Evolutionary conservation across 2,329 filamentous ascomycete genomes (phyloP).

Genomic region (Beauveria rudraprayagi): DNA sequence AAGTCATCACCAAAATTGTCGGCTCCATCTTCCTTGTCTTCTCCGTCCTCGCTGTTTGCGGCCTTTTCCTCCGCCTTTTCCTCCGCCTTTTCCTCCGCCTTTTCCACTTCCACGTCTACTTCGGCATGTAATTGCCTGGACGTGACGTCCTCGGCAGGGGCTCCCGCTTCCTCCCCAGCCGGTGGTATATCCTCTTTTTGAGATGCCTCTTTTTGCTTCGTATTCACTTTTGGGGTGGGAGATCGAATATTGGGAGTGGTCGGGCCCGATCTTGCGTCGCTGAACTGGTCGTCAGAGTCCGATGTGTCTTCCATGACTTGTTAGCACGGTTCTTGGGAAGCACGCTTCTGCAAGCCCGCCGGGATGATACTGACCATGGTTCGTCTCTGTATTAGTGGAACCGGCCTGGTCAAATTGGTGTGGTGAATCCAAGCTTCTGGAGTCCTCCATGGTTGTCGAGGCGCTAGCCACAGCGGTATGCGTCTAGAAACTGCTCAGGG

Average conservation of each 20-base stretch:
- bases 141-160: not conserved
- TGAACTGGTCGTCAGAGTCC: slow-evolving; percentile 63
- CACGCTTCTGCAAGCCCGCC: too few species aligned
- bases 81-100: slow-evolving; percentile 4
- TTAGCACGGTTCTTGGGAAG: not conserved
- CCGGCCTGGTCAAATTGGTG: not conserved
- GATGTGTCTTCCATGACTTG: slow-evolving; percentile 37
- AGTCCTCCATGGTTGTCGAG: not conserved
- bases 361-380: slow-evolving; percentile 21
- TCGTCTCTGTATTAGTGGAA: not conserved
- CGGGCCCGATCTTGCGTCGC: slow-evolving; percentile 51
- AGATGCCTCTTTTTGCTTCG: slow-evolving; percentile 43
- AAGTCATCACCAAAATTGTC: slow-evolving; percentile 53
- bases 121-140: not conserved
- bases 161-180: slow-evolving; percentile 41
- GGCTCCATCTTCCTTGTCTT: slow-evolving; percentile 23
- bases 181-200: slow-evolving; percentile 50
- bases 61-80: not conserved
- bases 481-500: not conserved
- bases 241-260: slow-evolving; percentile 36
- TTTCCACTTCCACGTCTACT: slow-evolving; percentile 26
- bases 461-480: not conserved
- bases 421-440: not conserved
- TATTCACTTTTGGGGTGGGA: slow-evolving; percentile 51
- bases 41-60: slow-evolving; percentile 16